These are phyloP conservation scores for Cytospora leucostoma DNA, from an alignment of 2,329 filamentous ascomycete species.

Conservation along the genomic window DNA sequence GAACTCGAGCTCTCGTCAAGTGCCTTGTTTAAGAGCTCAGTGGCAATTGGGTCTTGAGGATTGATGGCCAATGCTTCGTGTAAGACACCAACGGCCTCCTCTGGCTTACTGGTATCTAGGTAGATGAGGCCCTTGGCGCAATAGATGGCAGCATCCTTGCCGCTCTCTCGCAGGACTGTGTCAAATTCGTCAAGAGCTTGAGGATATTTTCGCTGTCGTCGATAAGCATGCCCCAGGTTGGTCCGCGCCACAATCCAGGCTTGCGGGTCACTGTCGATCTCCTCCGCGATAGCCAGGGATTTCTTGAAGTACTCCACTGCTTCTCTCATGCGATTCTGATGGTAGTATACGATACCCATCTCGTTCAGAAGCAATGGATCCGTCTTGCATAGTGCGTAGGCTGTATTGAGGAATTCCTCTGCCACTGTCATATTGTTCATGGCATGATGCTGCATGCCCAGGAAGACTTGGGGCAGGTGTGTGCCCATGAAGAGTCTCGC, in stretches of 20 bases:
- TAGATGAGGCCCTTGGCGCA: constrained; percentile 81
- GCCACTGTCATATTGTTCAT: constrained; percentile 93
- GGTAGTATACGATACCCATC: constrained; percentile 93
- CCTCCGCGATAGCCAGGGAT: constrained; percentile 74
- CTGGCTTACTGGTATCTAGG: constrained; percentile 72
- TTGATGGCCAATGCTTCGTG: constrained; percentile 82
- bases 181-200: constrained; percentile 82
- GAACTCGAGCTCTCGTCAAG: constrained; percentile 58
- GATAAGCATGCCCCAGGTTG: constrained; percentile 86
- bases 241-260: constrained; percentile 83
- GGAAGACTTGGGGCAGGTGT: constrained; percentile 90
- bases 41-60: constrained; percentile 79
- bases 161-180: constrained; percentile 79
- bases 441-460: constrained; percentile 98
- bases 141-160: constrained; percentile 77
- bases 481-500: constrained; percentile 95
- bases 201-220: constrained; percentile 68
- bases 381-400: constrained; percentile 77
- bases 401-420: constrained; percentile 90
- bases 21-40: constrained; percentile 73
- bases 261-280: constrained; percentile 78
- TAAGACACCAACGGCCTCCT: constrained; percentile 77
- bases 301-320: constrained; percentile 77
- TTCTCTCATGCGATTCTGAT: constrained; percentile 76
- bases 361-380: constrained; percentile 94